Evolutionary conservation across 768 basidiomycete species (phyloP).

Genomic region (Favolaschia claudopus): DNA sequence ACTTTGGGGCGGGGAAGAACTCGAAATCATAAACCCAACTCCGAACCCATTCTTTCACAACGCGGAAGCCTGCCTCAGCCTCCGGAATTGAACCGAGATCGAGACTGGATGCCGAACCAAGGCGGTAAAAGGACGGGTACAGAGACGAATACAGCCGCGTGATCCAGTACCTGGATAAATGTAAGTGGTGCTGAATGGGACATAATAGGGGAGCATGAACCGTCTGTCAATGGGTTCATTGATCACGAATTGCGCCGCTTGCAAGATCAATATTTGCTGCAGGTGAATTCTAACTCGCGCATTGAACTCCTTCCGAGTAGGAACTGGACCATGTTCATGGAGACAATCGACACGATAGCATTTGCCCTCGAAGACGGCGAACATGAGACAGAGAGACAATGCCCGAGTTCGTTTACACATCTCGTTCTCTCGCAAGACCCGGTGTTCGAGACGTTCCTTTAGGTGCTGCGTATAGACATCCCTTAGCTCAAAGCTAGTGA

Average conservation of each 20-base stretch:
- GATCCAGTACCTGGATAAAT: constrained; percentile 50
- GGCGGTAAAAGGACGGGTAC: constrained; percentile 52
- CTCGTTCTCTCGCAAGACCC: constrained; percentile 42
- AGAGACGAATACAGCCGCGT: constrained; percentile 55
- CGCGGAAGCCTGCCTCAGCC: constrained; percentile 40
- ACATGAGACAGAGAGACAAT: constrained; percentile 50
- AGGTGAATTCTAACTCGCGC: constrained; percentile 52
- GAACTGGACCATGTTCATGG: constrained; percentile 42
- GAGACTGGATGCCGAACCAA: constrained; percentile 52
- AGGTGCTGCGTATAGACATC: constrained; percentile 34
- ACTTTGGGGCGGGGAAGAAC: constrained; percentile 31
- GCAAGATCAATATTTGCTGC: constrained; percentile 57
- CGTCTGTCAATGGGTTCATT: constrained; percentile 28
- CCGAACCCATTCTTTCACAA: constrained; percentile 55
- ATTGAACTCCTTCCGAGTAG: constrained; percentile 44
- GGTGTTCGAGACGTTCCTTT: constrained; percentile 31
- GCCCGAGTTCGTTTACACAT: constrained; percentile 36
- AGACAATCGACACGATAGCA: constrained; percentile 46
- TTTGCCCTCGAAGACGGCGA: constrained; percentile 30
- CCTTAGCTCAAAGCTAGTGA: constrained; percentile 31
- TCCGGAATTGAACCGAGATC: constrained; percentile 47
- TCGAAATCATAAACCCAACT: constrained; percentile 45
- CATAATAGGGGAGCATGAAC: constrained; percentile 14
- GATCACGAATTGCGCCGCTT: constrained; percentile 33
- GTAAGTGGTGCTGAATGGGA: not conserved